Evolutionary conservation across 75 land plant genomes (phyloP), one percentile per base, ranked within the genome.

Genomic region (Adiantum capillusveneris): DNA sequence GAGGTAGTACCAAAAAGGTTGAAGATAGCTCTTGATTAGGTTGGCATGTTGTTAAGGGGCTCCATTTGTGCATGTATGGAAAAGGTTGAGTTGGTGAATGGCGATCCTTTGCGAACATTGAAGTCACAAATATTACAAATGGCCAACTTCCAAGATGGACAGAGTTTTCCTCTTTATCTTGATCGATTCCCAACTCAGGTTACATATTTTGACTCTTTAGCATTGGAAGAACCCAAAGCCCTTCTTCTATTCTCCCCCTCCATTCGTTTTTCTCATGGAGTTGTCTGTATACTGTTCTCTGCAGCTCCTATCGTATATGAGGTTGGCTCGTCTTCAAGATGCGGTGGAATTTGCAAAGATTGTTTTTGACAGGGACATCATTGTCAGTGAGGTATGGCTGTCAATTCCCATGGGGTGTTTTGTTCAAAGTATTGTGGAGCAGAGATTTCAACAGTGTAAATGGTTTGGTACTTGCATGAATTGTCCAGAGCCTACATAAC

Each of bases 121-220:
- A 73, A 73, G 51, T 44, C 27, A 41, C 67, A 73, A 49, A 61
- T 73, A 42, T 34, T 73, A 60, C 76, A 66, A 56, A 56, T 31
- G 31, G 71, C 69, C 24, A 63, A 63, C 25, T 58, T 67, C 27
- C 55, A 42, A 29, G 57, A 56, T 36, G 62, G 58, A 27, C 65
- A 73, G 36, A 44, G 44, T 26, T 73, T 73, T 44, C 76, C 76
- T 16, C 61, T 73, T 6, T 73, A 60, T 48, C 29, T 37, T 25
- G 69, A 73, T 44, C 70, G 76, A 21, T 73, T 73, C n/a, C 76
- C 76, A 73, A 66, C 65, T 7, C 76, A 73, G 76, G 76, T 73
- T n/a, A n/a, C n/a, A n/a, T n/a, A n/a, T n/a, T n/a, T n/a, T n/a
- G n/a, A n/a, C n/a, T n/a, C n/a, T n/a, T n/a, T n/a, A n/a, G n/a